Conservation (phyloP, 345 rosid species). For the Populus euphratica region DNA sequence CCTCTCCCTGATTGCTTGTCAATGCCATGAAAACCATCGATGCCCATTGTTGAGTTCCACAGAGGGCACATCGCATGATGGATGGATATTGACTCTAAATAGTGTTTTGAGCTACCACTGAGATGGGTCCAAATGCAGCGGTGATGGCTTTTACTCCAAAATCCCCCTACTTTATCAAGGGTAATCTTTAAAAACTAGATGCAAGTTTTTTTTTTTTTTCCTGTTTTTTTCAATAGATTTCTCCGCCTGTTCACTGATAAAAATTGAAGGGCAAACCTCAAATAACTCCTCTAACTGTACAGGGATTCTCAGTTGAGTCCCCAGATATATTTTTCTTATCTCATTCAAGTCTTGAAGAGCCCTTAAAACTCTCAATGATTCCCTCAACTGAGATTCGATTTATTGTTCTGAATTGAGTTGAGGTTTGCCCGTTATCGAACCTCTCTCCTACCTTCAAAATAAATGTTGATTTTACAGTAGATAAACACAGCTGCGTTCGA, state of each 20-base stretch:
- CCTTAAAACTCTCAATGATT: background rate
- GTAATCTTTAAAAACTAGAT: no score
- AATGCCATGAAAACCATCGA: background rate
- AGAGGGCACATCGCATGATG: no score
- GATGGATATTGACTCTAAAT: no score
- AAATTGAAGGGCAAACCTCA: no score
- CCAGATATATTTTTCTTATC: background rate
- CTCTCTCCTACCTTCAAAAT: background rate
- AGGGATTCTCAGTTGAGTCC: background rate
- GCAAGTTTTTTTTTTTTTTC: no score
- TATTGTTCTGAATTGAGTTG: background rate
- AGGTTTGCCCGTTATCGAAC: background rate
- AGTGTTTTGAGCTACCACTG: no score
- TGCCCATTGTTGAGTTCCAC: no score
- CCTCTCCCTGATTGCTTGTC: background rate
- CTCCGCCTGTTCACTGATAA: background rate
- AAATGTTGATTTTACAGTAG: background rate
- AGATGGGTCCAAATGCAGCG: no score
- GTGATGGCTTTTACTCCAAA: no score
- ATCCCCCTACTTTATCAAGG: no score
- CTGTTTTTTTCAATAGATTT: no score
- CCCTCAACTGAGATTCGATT: background rate
- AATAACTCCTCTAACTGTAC: background rate
- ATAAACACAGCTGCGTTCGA: no score
- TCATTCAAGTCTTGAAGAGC: background rate